phyloP scores from a whole-genome alignment of 169 alveolate genomes.

The Babesia microti region DNA sequence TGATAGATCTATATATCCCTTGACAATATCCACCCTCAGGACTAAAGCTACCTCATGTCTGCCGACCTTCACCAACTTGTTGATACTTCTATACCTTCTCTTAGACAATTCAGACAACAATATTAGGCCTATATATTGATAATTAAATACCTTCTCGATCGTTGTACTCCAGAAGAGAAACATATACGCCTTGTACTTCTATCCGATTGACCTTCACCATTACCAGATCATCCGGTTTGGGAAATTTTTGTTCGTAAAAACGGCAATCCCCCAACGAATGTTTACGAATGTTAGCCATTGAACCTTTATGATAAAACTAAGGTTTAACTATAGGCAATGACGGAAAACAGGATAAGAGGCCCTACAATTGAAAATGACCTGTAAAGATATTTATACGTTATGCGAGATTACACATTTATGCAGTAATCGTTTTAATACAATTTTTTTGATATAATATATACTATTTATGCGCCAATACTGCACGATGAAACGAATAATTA shows the following conservation, averaged over 20 bases:
- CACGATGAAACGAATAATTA: no score
- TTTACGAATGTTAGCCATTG: constrained; percentile 1
- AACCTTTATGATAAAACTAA: not conserved
- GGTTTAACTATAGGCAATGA: not conserved
- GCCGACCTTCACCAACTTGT: constrained; percentile 67
- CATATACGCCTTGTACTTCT: constrained; percentile 93
- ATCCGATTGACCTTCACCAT: constrained; percentile 86
- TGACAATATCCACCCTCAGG: constrained; percentile 85
- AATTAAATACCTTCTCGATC: constrained; percentile 78
- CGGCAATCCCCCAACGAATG: constrained; percentile 73
- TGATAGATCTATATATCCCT: constrained; percentile 93
- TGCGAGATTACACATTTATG: not conserved
- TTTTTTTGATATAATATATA: no score
- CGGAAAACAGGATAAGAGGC: not conserved
- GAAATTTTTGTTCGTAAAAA: constrained; percentile 83
- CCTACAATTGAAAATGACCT: constrained; percentile 7
- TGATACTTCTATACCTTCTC: constrained; percentile 81
- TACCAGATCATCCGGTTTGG: constrained; percentile 83
- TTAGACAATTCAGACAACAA: constrained; percentile 87
- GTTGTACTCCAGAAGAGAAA: constrained; percentile 90
- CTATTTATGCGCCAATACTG: no score
- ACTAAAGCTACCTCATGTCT: constrained; percentile 91
- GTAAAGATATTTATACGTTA: not conserved
- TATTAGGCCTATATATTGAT: constrained; percentile 65
- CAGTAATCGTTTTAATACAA: not conserved